phyloP scores from a whole-genome alignment of 352 stramenopile genomes.

The Phytophthora podocarpi region DNA sequence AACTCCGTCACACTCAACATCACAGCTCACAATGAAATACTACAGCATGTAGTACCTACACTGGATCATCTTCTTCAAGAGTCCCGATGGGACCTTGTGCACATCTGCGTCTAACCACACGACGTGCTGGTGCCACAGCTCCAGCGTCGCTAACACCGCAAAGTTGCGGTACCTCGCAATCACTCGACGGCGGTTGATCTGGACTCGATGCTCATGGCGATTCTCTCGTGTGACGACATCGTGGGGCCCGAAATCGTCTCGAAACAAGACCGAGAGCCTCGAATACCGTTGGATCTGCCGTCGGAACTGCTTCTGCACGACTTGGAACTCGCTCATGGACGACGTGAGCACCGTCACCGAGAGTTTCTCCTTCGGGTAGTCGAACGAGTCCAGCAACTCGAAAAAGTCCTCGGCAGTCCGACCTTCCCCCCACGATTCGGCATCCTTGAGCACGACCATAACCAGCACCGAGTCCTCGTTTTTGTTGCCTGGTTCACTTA shows the following conservation, averaged over 20 bases:
- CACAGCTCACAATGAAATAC: too few relatives aligned
- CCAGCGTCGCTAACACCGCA: constrained; percentile 33
- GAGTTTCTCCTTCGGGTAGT: constrained; percentile 32
- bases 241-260: constrained; percentile 34
- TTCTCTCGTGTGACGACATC: constrained; percentile 26
- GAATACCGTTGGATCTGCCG: constrained; percentile 23
- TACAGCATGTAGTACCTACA: too few relatives aligned
- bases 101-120: constrained; percentile 54
- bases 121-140: constrained; percentile 46
- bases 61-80: constrained; percentile 17
- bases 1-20: too few relatives aligned
- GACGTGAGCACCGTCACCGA: constrained; percentile 45
- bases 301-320: constrained; percentile 17
- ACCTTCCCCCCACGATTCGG: constrained; percentile 31
- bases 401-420: constrained; percentile 34
- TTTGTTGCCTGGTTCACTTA: background rate
- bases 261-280: constrained; percentile 38
- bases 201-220: constrained; percentile 33
- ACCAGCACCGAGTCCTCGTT: constrained; percentile 28
- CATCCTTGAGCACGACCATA: constrained; percentile 30
- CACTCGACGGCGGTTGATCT: constrained; percentile 38
- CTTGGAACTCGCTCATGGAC: constrained; percentile 27
- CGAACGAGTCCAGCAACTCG: constrained; percentile 25
- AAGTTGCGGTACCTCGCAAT: constrained; percentile 56
- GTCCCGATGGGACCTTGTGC: constrained; percentile 20